phyloP scores from a whole-genome alignment of 2,329 filamentous ascomycete genomes.

The Trichoderma atrobrunneum region DNA sequence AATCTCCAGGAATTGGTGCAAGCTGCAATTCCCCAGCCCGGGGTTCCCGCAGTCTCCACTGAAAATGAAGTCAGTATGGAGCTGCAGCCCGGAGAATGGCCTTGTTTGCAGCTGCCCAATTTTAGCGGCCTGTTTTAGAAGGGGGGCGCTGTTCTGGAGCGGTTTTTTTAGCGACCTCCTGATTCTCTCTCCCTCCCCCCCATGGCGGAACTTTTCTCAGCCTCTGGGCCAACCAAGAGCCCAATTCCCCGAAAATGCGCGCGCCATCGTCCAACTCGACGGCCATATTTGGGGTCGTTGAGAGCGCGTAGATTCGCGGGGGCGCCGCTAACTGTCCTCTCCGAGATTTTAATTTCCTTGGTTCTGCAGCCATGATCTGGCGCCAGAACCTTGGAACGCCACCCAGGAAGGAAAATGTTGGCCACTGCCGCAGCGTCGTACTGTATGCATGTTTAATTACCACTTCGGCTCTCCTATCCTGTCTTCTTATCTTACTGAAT shows the following conservation, averaged over 20 bases:
- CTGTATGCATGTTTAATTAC: slow-evolving; percentile 14
- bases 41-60: slow-evolving; percentile 20
- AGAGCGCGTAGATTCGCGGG: slow-evolving; percentile 4
- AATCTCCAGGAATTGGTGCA: slow-evolving; percentile 18
- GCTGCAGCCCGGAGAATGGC: neutral
- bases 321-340: slow-evolving; percentile 7
- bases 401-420: neutral
- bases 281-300: neutral
- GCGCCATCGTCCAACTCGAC: neutral
- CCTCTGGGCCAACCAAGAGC: slow-evolving; percentile 10
- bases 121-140: slow-evolving; percentile 1
- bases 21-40: slow-evolving; percentile 18
- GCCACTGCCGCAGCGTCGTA: neutral
- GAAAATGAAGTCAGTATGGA: slow-evolving; percentile 19
- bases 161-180: slow-evolving; percentile 7
- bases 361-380: slow-evolving; percentile 4
- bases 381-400: slow-evolving; percentile 11
- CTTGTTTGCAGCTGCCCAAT: slow-evolving; percentile 4
- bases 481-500: neutral
- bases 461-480: neutral
- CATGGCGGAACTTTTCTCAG: slow-evolving; percentile 6
- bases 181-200: neutral
- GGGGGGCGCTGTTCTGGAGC: neutral
- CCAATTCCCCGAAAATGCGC: neutral
- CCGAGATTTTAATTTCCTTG: slow-evolving; percentile 14